Percentiles rank a stretch among this genome's conserved stretches.
Conservation (phyloP, 2,329 filamentous ascomycete species). For the Sarocladium brachiariae region DNA sequence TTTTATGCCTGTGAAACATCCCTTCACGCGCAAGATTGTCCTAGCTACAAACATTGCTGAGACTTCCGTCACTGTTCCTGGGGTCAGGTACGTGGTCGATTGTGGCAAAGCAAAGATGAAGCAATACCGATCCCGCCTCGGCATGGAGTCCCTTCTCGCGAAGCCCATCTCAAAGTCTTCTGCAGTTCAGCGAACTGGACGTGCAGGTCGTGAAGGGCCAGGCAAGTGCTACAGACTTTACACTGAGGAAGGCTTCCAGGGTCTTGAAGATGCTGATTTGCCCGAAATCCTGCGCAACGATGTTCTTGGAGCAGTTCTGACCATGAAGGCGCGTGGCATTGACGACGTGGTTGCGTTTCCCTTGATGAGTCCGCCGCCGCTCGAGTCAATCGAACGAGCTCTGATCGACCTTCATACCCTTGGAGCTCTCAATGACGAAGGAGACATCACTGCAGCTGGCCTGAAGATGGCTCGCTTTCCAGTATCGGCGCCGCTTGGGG, state of each 20-base stretch:
- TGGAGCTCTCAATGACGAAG: slow-evolving; percentile 64
- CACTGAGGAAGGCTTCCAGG: slow-evolving; percentile 67
- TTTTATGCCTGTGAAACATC: slow-evolving; percentile 66
- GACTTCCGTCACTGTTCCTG: slow-evolving; percentile 91
- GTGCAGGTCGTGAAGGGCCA: slow-evolving; percentile 85
- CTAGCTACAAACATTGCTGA: slow-evolving; percentile 97
- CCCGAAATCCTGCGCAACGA: slow-evolving; percentile 92
- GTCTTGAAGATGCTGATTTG: slow-evolving; percentile 64
- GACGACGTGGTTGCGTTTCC: slow-evolving; percentile 77
- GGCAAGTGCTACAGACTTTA: slow-evolving; percentile 89
- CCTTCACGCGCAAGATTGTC: slow-evolving; percentile 80
- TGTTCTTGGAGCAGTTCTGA: slow-evolving; percentile 76
- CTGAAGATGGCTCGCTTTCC: slow-evolving; percentile 76
- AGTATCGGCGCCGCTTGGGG: slow-evolving; percentile 70
- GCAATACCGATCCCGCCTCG: slow-evolving; percentile 76
- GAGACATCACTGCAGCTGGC: slow-evolving; percentile 67
- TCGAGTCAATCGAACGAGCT: slow-evolving; percentile 74
- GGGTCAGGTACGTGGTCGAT: slow-evolving; percentile 86
- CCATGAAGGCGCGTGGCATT: slow-evolving; percentile 88
- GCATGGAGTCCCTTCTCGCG: slow-evolving; percentile 82
- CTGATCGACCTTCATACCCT: slow-evolving; percentile 74
- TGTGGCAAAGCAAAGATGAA: slow-evolving; percentile 93
- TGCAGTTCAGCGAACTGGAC: slow-evolving; percentile 82
- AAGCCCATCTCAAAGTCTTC: slow-evolving; percentile 92
- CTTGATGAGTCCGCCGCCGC: slow-evolving; percentile 72